These are phyloP conservation scores for Cytospora chrysosperma DNA, from an alignment of 2,329 filamentous ascomycete species.

Conservation along the genomic window DNA sequence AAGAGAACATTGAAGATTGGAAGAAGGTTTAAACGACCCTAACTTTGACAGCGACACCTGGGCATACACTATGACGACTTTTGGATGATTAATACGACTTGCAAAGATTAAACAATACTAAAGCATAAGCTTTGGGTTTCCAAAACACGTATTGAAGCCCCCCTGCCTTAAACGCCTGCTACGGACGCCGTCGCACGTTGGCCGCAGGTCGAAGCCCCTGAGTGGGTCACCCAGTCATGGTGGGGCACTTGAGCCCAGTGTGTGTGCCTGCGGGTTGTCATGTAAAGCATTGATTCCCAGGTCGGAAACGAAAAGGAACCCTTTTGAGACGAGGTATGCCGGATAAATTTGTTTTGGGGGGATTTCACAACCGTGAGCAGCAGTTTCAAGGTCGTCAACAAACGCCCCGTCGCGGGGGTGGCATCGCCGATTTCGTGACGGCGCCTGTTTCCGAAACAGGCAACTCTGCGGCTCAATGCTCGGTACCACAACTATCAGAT, in stretches of 20 bases:
- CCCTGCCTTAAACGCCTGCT: slow-evolving; percentile 16
- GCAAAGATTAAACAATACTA: not conserved
- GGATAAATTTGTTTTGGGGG: not conserved
- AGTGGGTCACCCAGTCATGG: slow-evolving; percentile 6
- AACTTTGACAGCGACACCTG: slow-evolving; percentile 7
- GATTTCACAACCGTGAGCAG: not conserved
- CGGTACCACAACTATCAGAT: not conserved
- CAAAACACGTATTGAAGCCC: slow-evolving; percentile 2
- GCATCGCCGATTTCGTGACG: not conserved
- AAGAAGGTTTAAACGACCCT: not conserved
- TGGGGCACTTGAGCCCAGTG: not conserved
- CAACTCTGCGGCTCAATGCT: not conserved
- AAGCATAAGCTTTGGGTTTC: not conserved
- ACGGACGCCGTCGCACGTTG: slow-evolving; percentile 19
- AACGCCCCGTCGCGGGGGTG: not conserved
- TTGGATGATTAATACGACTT: not conserved
- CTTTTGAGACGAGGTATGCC: not conserved
- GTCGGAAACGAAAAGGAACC: not conserved
- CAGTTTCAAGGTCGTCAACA: not conserved
- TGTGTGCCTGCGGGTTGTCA: not conserved
- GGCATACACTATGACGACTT: not conserved
- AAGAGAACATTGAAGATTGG: not conserved
- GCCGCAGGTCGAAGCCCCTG: slow-evolving; percentile 21
- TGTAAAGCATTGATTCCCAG: not conserved
- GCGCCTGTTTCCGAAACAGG: not conserved